Conservation (phyloP, 306 rosid species). For the Gleditsia sinensis region DNA sequence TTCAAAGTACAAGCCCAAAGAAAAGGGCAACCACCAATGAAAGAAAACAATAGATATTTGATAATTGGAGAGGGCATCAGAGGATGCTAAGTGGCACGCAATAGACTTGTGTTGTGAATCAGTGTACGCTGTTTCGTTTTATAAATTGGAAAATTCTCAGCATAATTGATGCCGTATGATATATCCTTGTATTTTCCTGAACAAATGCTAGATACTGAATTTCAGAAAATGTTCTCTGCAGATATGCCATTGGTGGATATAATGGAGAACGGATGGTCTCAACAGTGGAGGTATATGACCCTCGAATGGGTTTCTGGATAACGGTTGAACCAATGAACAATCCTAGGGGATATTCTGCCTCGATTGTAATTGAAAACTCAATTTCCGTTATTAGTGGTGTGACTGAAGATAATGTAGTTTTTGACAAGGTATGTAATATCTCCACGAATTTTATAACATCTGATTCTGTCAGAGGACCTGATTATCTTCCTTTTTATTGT, state of each 20-base stretch:
- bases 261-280: slow-evolving; percentile 40
- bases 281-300: slow-evolving; percentile 53
- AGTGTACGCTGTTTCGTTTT: background rate
- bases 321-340: slow-evolving; percentile 38
- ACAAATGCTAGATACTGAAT: background rate
- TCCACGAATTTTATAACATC: background rate
- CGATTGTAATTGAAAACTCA: slow-evolving; percentile 41
- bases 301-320: slow-evolving; percentile 46
- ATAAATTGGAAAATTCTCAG: background rate
- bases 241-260: slow-evolving; percentile 55
- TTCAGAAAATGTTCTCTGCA: slow-evolving; percentile 6
- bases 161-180: background rate
- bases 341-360: slow-evolving; percentile 38
- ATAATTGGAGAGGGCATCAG: background rate
- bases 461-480: background rate
- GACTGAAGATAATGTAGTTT: background rate
- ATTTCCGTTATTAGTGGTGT: slow-evolving; percentile 47
- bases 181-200: background rate
- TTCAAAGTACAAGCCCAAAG: background rate
- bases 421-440: slow-evolving; percentile 38
- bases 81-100: background rate
- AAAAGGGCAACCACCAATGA: background rate
- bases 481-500: background rate
- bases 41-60: no score
- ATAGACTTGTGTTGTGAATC: background rate